Evolutionary conservation across 2,329 filamentous ascomycete species (phyloP), one percentile per base, ranked within the genome.

Genomic region (Diaporthe amygdali): DNA sequence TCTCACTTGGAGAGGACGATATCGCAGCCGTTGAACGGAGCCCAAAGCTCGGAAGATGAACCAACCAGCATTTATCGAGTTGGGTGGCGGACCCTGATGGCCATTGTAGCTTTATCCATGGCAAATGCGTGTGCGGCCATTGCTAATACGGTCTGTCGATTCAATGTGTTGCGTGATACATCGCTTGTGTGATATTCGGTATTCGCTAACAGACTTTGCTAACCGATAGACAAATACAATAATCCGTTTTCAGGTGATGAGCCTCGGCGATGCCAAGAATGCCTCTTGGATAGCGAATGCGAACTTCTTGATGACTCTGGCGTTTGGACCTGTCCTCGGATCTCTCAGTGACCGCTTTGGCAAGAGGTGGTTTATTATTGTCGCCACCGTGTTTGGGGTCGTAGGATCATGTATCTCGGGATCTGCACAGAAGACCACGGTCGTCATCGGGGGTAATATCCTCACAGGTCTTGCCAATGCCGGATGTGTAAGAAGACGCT

Each of bases 111-210:
- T 2, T 41, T 71, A 27, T 55, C 69, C 1, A 61, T 71, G 69
- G 69, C 63, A n/a, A 71, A 71, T 32, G 64, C 67, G 14, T 71
- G 69, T 34, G 69, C 69, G 37, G 69, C 69, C 12, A 71, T 71
- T 15, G 49, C 64, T 25, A 71, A 68, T 39, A 68, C 69, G 2
- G 69, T 71, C 27, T 17, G 69, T 63, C 4, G 5, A 30, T 27
- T 49, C n/a, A 3, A 37, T 2, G 7, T 8, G 1, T 8, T 30
- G 17, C 25, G 12, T 25, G 8, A 2, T 14, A 52, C 32, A 17
- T 27, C 9, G 9, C 2, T 5, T 10, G 8, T 46, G 6, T 3
- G 1, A 3, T 4, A 10, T 6, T n/a, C 5, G 7, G 12, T 20
- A 12, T 32, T 44, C n/a, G 17, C 56, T 68, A 30, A 52, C 44